phyloP scores from a whole-genome alignment of 176 grass and related monocot species.

The Phoenix roebelenii region DNA sequence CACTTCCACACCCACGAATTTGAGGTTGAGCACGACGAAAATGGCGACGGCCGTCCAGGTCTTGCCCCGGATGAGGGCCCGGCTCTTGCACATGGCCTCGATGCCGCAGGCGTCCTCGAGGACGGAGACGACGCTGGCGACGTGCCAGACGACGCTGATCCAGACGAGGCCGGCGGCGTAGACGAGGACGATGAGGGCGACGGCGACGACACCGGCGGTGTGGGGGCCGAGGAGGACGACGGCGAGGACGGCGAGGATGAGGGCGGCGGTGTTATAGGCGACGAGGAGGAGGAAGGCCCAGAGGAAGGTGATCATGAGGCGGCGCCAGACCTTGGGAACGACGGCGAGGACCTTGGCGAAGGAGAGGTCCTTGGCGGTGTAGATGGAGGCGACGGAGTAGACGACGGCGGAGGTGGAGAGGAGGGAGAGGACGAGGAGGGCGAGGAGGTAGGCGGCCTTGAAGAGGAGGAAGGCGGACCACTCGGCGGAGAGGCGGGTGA shows the following conservation, averaged over 20 bases:
- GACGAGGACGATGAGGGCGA: constrained; percentile 9
- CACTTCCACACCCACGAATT: constrained; percentile 43
- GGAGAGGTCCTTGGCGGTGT: constrained; percentile 74
- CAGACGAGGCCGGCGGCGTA: constrained; percentile 56
- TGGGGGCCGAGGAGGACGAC: constrained; percentile 29
- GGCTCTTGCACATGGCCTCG: constrained; percentile 74
- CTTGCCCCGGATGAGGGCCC: constrained; percentile 54
- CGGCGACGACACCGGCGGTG: constrained; percentile 24
- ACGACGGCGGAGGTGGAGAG: constrained; percentile 78
- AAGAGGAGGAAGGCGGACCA: constrained; percentile 59
- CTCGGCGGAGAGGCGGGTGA: constrained; percentile 41
- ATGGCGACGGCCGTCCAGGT: constrained; percentile 20
- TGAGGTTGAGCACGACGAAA: constrained; percentile 36
- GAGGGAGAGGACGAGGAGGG: constrained; percentile 69
- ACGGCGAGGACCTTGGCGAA: constrained; percentile 77
- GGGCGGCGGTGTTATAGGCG: constrained; percentile 37
- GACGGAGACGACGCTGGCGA: constrained; percentile 86
- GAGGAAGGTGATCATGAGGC: constrained; percentile 73
- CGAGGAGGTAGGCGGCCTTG: constrained; percentile 73
- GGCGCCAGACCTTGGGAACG: constrained; percentile 80
- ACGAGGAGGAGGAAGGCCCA: constrained; percentile 73
- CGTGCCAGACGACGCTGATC: constrained; percentile 75
- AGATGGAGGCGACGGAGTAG: constrained; percentile 86
- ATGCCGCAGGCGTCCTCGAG: constrained; percentile 76
- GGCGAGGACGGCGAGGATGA: constrained; percentile 24